phyloP scores from a whole-genome alignment of 768 basidiomycete species.

The Auricularia cornea region DNA sequence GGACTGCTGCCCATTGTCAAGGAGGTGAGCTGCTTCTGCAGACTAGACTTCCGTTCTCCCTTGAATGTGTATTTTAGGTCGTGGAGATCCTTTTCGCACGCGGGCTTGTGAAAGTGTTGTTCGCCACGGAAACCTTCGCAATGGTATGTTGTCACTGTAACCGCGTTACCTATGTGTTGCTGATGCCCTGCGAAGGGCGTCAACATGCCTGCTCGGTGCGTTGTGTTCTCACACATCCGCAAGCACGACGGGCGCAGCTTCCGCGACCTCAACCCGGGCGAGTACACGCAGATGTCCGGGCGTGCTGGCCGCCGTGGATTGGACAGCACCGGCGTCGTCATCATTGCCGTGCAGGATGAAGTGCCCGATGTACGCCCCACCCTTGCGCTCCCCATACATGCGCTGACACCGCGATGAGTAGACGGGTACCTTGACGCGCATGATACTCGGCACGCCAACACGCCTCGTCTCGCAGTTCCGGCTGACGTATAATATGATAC shows the following conservation, averaged over 20 bases:
- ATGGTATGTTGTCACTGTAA: slow-evolving; percentile 61
- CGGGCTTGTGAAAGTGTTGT: slow-evolving; percentile 91
- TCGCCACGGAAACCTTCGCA: slow-evolving; percentile 98
- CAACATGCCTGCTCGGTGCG: slow-evolving; percentile 97
- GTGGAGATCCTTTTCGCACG: slow-evolving; percentile 95
- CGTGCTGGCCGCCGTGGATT: slow-evolving; percentile 94
- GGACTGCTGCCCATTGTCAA: slow-evolving; percentile 94
- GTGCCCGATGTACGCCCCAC: slow-evolving; percentile 65
- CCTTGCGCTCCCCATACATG: background rate
- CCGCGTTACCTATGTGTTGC: too few species aligned
- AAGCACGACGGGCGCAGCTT: slow-evolving; percentile 95
- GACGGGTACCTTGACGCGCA: slow-evolving; percentile 67
- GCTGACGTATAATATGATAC: slow-evolving; percentile 98
- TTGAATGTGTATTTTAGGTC: slow-evolving; percentile 61
- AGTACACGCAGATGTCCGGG: slow-evolving; percentile 99
- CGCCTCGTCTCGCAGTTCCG: slow-evolving; percentile 95
- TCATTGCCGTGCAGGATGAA: slow-evolving; percentile 76
- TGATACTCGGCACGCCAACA: slow-evolving; percentile 92
- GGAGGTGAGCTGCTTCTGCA: too few species aligned
- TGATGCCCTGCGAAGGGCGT: too few species aligned
- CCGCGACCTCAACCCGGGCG: slow-evolving; percentile 82
- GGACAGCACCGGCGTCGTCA: slow-evolving; percentile 91
- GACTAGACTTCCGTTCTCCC: too few species aligned
- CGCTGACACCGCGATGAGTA: slow-evolving; percentile 21
- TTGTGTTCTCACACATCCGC: slow-evolving; percentile 89